These are phyloP conservation scores for Lasiodiplodia citricola DNA, from an alignment of 2,329 filamentous ascomycete genomes.

Conservation along the genomic window DNA sequence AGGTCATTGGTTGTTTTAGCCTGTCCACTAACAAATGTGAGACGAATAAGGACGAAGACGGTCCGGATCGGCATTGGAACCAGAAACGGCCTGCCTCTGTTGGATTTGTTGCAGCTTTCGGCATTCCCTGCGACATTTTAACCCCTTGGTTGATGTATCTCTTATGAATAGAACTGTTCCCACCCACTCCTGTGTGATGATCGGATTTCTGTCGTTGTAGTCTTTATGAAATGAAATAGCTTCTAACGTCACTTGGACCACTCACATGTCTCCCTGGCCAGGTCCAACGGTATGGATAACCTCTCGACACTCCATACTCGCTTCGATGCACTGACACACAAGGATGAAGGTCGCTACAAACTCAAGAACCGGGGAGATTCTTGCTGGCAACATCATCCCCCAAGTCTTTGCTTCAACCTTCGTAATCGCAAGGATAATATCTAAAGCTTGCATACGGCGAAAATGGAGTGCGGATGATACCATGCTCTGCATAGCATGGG, in stretches of 20 bases:
- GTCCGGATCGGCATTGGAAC: background rate
- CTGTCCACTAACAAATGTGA: background rate
- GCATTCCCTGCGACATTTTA: background rate
- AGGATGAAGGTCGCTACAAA: background rate
- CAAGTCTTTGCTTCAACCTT: background rate
- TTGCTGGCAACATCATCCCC: slow-evolving; percentile 12
- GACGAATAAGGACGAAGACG: background rate
- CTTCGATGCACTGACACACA: background rate
- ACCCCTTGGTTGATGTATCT: background rate
- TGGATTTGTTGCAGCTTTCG: background rate
- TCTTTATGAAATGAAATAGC: background rate
- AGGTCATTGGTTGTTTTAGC: background rate
- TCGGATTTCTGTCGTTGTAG: background rate
- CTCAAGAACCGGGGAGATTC: background rate
- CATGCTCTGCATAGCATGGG: slow-evolving; percentile 9
- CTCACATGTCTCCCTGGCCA: background rate
- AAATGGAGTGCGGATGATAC: slow-evolving; percentile 6
- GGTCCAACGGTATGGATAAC: background rate
- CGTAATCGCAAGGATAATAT: slow-evolving; percentile 9
- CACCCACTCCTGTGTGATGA: background rate
- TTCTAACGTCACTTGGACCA: background rate
- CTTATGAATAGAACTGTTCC: background rate
- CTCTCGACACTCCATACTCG: background rate
- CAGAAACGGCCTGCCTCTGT: background rate
- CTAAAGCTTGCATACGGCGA: slow-evolving; percentile 2